Base-by-base conservation (phyloP, 192 early-diverging fungal species). In the Allomyces arbusculus region DNA sequence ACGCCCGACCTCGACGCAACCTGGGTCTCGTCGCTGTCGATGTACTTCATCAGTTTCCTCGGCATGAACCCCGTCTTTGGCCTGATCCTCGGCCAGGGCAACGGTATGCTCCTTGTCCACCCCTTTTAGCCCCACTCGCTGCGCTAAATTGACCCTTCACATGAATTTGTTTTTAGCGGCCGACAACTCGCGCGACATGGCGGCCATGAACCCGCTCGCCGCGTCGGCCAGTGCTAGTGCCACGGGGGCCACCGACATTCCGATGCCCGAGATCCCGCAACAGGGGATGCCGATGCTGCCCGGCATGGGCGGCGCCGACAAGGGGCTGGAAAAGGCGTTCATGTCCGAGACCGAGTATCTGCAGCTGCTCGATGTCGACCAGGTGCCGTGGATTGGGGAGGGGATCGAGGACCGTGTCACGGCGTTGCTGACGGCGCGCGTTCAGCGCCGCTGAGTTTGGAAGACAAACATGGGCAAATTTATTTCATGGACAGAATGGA, bases 11-110 rank as follows among this genome's bases (percentile, higher is more conserved):
- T 98, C 91, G 95, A 98, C 73, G 94, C 94, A 24, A 83, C 85
- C 24, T 98, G 93, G 94, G 95, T 98, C 4, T 95, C 92, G 19
- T 92, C 90, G 10, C 75, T 98, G 24, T 95, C 92, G 6, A 96
- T 93, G 95, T 98, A 98, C 81, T 98, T 98, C 75, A 74, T 98
- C 33, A 96, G 95, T 73, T 74, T 98, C 65, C 95, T 98, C 82
- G 95, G 95, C 65, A 80, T 98, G 58, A 82, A 86, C 65, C 87
- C 86, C 69, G 89, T 95, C 22, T 98, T 91, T 73, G 84, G 89
- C 62, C 83, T 98, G 44, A 85, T 98, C 67, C 76, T 98, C 3
- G 95, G 93, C 61, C 87, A 90, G 64, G 90, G 84, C 40, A 94
- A 94, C 76, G 79, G 86, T 87, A 80, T 7, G 33, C 33, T 40